phyloP scores from a whole-genome alignment of 2,329 filamentous ascomycete genomes.

The Ascocoryne sarcoides region DNA sequence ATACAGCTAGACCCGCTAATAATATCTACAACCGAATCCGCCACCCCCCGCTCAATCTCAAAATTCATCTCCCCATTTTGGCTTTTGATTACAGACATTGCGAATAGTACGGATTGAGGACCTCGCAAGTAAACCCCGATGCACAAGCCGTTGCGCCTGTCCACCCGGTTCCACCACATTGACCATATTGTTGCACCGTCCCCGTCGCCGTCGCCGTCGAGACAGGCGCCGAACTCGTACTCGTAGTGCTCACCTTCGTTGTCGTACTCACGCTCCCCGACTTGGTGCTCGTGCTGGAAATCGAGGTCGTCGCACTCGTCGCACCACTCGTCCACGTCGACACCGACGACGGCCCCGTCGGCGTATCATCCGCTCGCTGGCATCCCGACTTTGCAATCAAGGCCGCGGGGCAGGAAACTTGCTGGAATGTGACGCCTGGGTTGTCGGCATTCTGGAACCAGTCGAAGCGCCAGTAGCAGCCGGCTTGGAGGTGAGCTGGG shows the following conservation, averaged over 20 bases:
- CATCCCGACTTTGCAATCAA: conserved; percentile 37
- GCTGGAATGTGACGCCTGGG: conserved; percentile 36
- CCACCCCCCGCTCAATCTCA: too few relatives aligned
- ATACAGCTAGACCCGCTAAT: too few relatives aligned
- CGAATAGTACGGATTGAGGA: conserved; percentile 8
- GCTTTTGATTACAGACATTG: conserved; percentile 9
- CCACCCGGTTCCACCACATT: conserved; percentile 11
- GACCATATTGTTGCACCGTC: conserved; percentile 2
- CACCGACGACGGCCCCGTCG: conserved; percentile 6
- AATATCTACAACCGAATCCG: too few relatives aligned
- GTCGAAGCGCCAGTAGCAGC: conserved; percentile 45
- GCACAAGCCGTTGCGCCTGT: conserved; percentile 8
- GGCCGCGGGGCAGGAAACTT: conserved; percentile 39
- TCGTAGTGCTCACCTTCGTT: background rate
- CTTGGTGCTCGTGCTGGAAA: background rate
- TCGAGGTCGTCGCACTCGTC: conserved; percentile 1
- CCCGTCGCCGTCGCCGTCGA: conserved; percentile 1
- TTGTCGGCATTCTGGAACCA: conserved; percentile 44
- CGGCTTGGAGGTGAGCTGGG: conserved; percentile 34
- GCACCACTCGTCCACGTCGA: conserved; percentile 7
- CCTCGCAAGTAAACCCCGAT: conserved; percentile 3
- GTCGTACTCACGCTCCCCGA: background rate
- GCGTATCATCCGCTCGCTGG: conserved; percentile 14
- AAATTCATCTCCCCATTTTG: too few relatives aligned
- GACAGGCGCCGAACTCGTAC: background rate